Conservation (phyloP, 1,139 yeast genomes). For the Suhomyces maxii region DNA sequence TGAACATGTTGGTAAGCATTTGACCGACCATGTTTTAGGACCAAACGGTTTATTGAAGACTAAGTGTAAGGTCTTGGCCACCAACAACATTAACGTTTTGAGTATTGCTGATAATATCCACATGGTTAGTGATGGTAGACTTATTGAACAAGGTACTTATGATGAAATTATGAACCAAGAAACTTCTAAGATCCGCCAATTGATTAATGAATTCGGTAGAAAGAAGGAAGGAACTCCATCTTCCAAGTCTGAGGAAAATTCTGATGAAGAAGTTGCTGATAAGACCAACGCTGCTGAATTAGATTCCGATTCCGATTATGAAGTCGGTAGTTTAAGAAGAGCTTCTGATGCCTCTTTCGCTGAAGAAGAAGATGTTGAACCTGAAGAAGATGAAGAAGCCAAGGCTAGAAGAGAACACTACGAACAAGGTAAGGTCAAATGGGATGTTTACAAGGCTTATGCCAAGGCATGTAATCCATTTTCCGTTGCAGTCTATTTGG, state of each 20-base stretch:
- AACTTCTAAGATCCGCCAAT: constrained; percentile 56
- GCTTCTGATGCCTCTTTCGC: constrained; percentile 66
- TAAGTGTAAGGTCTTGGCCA: constrained; percentile 81
- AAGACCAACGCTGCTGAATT: constrained; percentile 11
- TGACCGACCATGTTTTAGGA: constrained; percentile 77
- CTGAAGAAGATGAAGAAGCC: constrained; percentile 44
- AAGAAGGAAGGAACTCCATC: constrained; percentile 31
- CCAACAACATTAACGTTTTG: constrained; percentile 84
- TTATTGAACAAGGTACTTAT: constrained; percentile 77
- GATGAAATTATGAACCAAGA: constrained; percentile 54
- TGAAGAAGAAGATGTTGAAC: constrained; percentile 36
- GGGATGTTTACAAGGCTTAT: constrained; percentile 81
- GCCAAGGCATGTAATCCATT: constrained; percentile 85
- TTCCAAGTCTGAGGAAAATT: constrained; percentile 13
- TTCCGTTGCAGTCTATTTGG: constrained; percentile 59
- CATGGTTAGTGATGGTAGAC: constrained; percentile 72
- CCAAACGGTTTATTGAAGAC: constrained; percentile 73
- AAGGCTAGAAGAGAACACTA: constrained; percentile 65
- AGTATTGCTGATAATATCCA: constrained; percentile 73
- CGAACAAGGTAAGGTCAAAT: constrained; percentile 92
- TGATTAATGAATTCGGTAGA: constrained; percentile 77
- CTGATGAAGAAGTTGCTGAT: constrained; percentile 8
- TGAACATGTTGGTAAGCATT: constrained; percentile 88
- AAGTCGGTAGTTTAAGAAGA: constrained; percentile 57
- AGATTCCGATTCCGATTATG: constrained; percentile 22